Conservation (phyloP, 495 filamentous ascomycete genomes). For the Lophium mytilinum region DNA sequence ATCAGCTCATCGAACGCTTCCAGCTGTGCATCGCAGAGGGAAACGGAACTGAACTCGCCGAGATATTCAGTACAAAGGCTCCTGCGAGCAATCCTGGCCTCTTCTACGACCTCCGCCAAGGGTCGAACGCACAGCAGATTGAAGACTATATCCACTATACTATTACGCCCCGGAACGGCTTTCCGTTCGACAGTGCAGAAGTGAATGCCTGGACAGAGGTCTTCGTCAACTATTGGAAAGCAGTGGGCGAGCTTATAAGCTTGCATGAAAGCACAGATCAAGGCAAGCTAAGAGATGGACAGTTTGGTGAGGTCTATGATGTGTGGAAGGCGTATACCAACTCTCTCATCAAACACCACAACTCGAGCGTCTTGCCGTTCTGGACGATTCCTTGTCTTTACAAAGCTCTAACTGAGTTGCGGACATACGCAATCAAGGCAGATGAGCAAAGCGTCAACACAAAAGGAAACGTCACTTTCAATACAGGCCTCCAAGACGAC, state of each 20-base stretch:
- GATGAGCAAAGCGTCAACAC: slow-evolving; percentile 53
- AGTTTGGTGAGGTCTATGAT: slow-evolving; percentile 70
- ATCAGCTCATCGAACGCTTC: slow-evolving; percentile 54
- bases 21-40: slow-evolving; percentile 44
- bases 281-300: slow-evolving; percentile 35
- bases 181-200: slow-evolving; percentile 54
- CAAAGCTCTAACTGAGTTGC: slow-evolving; percentile 69
- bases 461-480: slow-evolving; percentile 38
- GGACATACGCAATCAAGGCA: slow-evolving; percentile 80
- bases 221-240: slow-evolving; percentile 75
- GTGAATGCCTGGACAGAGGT: slow-evolving; percentile 72
- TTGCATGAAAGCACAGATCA: slow-evolving; percentile 33
- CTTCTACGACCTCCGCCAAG: slow-evolving; percentile 52
- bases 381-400: slow-evolving; percentile 92
- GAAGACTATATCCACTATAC: slow-evolving; percentile 51
- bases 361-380: slow-evolving; percentile 56
- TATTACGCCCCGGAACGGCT: slow-evolving; percentile 48
- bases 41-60: slow-evolving; percentile 59
- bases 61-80: slow-evolving; percentile 59
- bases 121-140: slow-evolving; percentile 48
- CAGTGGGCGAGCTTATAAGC: slow-evolving; percentile 48
- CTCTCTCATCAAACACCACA: slow-evolving; percentile 58
- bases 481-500: slow-evolving; percentile 62
- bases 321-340: slow-evolving; percentile 75
- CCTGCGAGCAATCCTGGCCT: slow-evolving; percentile 48